A percentile compares a stretch with the other conserved stretches of the same genome.
These are phyloP conservation scores for Diaporthe vaccinii DNA, from an alignment of 2,329 filamentous ascomycete genomes.

Conservation along the genomic window DNA sequence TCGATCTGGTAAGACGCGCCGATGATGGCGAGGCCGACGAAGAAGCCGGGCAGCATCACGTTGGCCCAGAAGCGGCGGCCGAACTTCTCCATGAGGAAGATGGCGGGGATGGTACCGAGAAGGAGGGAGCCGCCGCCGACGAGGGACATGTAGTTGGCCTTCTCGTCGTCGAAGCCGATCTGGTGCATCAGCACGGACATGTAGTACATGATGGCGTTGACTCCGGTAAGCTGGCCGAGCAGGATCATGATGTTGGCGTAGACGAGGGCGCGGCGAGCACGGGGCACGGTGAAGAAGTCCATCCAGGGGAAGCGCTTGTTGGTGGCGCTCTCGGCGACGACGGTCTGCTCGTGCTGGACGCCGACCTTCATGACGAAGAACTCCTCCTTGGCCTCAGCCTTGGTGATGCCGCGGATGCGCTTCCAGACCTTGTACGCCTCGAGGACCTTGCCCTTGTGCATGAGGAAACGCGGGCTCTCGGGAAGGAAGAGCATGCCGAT, in stretches of 20 bases:
- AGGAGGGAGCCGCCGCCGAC: slow-evolving; percentile 78
- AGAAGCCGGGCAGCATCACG: slow-evolving; percentile 79
- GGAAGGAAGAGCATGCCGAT: slow-evolving; percentile 79
- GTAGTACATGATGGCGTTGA: slow-evolving; percentile 80
- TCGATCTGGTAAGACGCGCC: slow-evolving; percentile 73
- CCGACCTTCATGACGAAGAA: slow-evolving; percentile 80
- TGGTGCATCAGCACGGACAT: slow-evolving; percentile 77
- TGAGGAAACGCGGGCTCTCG: slow-evolving; percentile 76
- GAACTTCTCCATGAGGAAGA: slow-evolving; percentile 79
- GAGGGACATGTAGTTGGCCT: slow-evolving; percentile 80
- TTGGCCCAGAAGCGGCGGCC: slow-evolving; percentile 83
- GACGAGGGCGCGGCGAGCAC: slow-evolving; percentile 74
- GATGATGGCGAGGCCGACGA: slow-evolving; percentile 76
- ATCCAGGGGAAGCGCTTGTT: slow-evolving; percentile 76
- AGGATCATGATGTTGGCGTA: slow-evolving; percentile 80
- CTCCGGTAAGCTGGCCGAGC: slow-evolving; percentile 78
- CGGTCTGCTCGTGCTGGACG: slow-evolving; percentile 68
- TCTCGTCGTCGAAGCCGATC: slow-evolving; percentile 74
- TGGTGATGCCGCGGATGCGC: slow-evolving; percentile 73
- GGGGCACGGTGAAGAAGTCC: slow-evolving; percentile 79
- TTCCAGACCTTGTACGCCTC: slow-evolving; percentile 80
- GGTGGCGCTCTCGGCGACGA: slow-evolving; percentile 62
- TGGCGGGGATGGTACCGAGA: slow-evolving; percentile 76
- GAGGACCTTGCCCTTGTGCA: slow-evolving; percentile 74
- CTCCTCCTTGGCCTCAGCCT: slow-evolving; percentile 72